These are phyloP conservation scores for Metschnikowia henanensis DNA, from an alignment of 805 yeast species.

Conservation along the genomic window DNA sequence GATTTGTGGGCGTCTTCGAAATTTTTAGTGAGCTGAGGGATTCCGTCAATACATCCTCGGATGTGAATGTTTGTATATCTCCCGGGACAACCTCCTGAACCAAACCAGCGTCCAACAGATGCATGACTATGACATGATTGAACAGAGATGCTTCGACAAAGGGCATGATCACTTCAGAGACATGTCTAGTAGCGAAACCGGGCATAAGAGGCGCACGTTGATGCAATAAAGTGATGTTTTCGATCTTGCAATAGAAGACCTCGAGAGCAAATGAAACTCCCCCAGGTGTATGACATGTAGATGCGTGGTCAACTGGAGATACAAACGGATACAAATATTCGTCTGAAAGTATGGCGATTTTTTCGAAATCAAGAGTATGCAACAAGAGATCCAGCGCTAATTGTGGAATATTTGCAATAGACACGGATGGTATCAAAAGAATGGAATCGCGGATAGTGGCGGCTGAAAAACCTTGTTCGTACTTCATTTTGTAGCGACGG, in stretches of 20 bases:
- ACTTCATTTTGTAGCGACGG: conserved; percentile 6
- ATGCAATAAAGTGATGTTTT: conserved; percentile 60
- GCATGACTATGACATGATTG: conserved; percentile 52
- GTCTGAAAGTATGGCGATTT: conserved; percentile 59
- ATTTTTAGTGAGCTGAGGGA: conserved; percentile 32
- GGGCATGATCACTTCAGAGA: conserved; percentile 50
- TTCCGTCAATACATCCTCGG: conserved; percentile 31
- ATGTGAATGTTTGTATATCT: conserved; percentile 26
- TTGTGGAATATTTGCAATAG: conserved; percentile 92
- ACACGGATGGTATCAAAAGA: conserved; percentile 74
- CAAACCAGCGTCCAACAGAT: conserved; percentile 71
- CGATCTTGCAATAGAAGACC: conserved; percentile 46
- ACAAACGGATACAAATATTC: conserved; percentile 74
- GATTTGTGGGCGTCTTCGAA: conserved; percentile 8
- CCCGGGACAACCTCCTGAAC: conserved; percentile 25
- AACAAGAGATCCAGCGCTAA: conserved; percentile 71
- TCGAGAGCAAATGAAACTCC: conserved; percentile 66
- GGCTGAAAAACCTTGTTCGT: conserved; percentile 6
- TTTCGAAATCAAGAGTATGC: conserved; percentile 54
- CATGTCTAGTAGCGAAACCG: conserved; percentile 50
- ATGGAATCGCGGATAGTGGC: conserved; percentile 29
- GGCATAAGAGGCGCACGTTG: conserved; percentile 86
- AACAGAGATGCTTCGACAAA: conserved; percentile 45
- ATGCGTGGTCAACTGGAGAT: conserved; percentile 64
- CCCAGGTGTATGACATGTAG: conserved; percentile 14